These are phyloP conservation scores for Annulohypoxylon truncatum DNA, from an alignment of 2,329 filamentous ascomycete species.

Conservation along the genomic window DNA sequence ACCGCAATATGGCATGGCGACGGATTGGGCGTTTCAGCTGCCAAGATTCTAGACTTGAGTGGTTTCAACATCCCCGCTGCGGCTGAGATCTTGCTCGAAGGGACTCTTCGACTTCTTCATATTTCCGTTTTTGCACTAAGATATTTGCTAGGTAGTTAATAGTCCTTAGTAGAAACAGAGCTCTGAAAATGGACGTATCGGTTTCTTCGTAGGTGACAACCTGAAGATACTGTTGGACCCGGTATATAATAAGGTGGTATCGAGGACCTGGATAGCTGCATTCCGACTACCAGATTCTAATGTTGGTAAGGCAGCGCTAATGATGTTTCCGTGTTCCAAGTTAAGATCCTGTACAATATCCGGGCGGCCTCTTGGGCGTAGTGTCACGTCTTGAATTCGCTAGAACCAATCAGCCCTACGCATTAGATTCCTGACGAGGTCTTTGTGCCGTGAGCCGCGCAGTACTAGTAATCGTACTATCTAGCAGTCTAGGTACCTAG, in stretches of 20 bases:
- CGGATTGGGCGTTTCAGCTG: slow-evolving; percentile 30
- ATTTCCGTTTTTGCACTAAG: too few relatives aligned
- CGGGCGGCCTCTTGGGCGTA: slow-evolving; percentile 6
- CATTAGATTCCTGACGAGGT: not conserved
- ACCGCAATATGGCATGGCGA: not conserved
- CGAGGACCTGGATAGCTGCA: not conserved
- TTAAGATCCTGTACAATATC: not conserved
- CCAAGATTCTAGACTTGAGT: slow-evolving; percentile 35
- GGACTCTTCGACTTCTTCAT: too few relatives aligned
- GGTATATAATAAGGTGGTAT: not conserved
- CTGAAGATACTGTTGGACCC: not conserved
- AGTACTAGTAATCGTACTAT: not conserved
- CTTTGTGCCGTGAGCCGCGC: not conserved
- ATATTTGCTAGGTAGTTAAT: not conserved
- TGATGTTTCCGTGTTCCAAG: not conserved
- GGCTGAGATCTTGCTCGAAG: slow-evolving; percentile 13
- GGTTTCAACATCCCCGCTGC: slow-evolving; percentile 33
- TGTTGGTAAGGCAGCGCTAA: slow-evolving; percentile 5
- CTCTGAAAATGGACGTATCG: not conserved
- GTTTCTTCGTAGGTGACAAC: not conserved
- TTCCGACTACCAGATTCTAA: slow-evolving; percentile 1
- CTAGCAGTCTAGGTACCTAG: too few relatives aligned
- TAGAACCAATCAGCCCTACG: slow-evolving; percentile 18
- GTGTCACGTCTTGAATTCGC: slow-evolving; percentile 5
- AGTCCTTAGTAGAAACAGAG: not conserved